phyloP scores from a whole-genome alignment of 495 filamentous ascomycete species.

The Neurospora sp. region DNA sequence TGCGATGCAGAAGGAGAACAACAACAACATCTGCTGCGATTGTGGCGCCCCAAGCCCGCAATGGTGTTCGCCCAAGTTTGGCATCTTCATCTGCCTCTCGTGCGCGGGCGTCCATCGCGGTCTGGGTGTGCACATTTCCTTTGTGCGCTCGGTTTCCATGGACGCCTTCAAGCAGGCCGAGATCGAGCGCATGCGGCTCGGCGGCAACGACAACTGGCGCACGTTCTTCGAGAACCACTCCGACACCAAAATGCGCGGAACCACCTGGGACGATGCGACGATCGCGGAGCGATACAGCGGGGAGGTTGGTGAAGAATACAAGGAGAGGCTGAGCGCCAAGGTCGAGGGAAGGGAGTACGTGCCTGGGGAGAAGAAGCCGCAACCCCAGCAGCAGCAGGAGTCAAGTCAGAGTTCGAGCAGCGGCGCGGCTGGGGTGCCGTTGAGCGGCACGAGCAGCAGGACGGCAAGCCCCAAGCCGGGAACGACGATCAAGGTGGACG shows the following conservation, averaged over 20 bases:
- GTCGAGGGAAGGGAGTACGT: conserved; percentile 79
- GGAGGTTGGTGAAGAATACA: conserved; percentile 87
- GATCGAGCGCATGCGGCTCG: conserved; percentile 75
- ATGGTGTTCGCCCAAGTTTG: conserved; percentile 71
- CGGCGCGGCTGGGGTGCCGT: conserved; percentile 26
- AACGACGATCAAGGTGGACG: conserved; percentile 53
- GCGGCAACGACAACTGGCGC: conserved; percentile 80
- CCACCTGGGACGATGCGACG: conserved; percentile 64
- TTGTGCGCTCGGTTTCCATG: conserved; percentile 94
- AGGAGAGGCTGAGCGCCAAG: conserved; percentile 77
- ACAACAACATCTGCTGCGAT: conserved; percentile 85
- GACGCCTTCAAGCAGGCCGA: conserved; percentile 88
- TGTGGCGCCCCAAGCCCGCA: conserved; percentile 90
- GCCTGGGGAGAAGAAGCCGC: conserved; percentile 41
- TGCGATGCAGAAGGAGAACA: conserved; percentile 75
- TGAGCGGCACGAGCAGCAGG: conserved; percentile 55
- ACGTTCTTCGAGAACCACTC: conserved; percentile 68
- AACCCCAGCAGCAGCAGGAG: neutral
- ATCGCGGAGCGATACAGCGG: conserved; percentile 81
- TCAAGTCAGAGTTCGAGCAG: conserved; percentile 22
- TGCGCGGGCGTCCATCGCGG: conserved; percentile 93
- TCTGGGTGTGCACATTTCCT: conserved; percentile 94
- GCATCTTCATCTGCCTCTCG: conserved; percentile 91
- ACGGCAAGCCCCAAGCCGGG: conserved; percentile 46
- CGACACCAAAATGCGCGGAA: conserved; percentile 47